Percentiles rank a stretch among this genome's conserved stretches.
Conservation (phyloP, 352 stramenopile species). For the Phytophthora pluvialis region DNA sequence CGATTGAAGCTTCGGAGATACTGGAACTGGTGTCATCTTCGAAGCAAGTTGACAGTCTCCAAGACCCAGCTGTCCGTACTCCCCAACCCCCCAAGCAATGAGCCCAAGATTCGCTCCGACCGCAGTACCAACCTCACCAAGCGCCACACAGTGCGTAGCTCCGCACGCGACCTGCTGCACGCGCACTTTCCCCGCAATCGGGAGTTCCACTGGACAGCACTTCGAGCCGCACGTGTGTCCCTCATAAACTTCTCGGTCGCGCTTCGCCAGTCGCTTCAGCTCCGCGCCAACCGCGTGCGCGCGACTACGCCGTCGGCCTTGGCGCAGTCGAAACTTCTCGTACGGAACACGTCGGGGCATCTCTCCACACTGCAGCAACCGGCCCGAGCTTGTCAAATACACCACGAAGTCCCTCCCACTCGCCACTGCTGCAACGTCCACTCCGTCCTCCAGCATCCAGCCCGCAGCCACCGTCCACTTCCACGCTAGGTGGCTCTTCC, state of each 20-base stretch:
- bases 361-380: slow-evolving; percentile 26
- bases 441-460: slow-evolving; percentile 14
- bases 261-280: slow-evolving; percentile 28
- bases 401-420: slow-evolving; percentile 26
- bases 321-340: slow-evolving; percentile 25
- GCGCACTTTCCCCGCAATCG: slow-evolving; percentile 11
- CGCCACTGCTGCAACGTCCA: slow-evolving; percentile 21
- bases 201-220: slow-evolving; percentile 13
- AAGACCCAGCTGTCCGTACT: slow-evolving; percentile 59
- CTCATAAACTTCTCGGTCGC: slow-evolving; percentile 9
- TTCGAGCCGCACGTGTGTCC: slow-evolving; percentile 24
- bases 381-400: slow-evolving; percentile 22
- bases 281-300: slow-evolving; percentile 21
- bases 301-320: slow-evolving; percentile 12
- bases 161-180: slow-evolving; percentile 48
- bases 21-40: slow-evolving; percentile 29
- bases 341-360: slow-evolving; percentile 21
- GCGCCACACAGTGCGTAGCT: slow-evolving; percentile 45
- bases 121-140: slow-evolving; percentile 14
- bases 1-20: slow-evolving; percentile 12
- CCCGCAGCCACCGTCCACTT: slow-evolving; percentile 19
- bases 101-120: slow-evolving; percentile 10
- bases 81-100: slow-evolving; percentile 43
- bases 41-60: slow-evolving; percentile 28
- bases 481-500: slow-evolving; percentile 23